Percentiles rank a stretch among this genome's conserved stretches.
Evolutionary conservation across 805 yeast genomes (phyloP).

Genomic region (Lipomyces starkeyi): DNA sequence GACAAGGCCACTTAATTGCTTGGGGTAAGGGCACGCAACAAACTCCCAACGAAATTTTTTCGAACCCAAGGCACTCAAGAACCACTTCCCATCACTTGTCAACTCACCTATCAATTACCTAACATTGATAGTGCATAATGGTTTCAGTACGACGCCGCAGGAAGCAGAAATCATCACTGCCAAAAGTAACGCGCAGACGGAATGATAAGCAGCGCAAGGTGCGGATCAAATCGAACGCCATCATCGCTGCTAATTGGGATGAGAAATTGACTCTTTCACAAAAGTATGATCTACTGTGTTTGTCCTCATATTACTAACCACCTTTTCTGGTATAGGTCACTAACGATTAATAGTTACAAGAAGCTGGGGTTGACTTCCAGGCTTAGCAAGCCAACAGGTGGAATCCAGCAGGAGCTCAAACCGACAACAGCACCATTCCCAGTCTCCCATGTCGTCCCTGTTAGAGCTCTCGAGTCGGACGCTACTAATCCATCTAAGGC

Average conservation of each 20-base stretch:
- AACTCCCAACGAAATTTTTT: conserved; percentile 10
- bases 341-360: conserved; percentile 55
- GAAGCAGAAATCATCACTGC: conserved; percentile 27
- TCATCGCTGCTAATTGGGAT: conserved; percentile 93
- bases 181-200: conserved; percentile 64
- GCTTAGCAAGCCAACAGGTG: conserved; percentile 76
- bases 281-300: conserved; percentile 50
- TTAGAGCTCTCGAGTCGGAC: neutral
- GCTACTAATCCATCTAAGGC: neutral
- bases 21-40: neutral
- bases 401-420: conserved; percentile 62
- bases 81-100: neutral
- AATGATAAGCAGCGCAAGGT: conserved; percentile 75
- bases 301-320: conserved; percentile 11
- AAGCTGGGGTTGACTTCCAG: conserved; percentile 75
- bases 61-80: too few relatives aligned
- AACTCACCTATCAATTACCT: neutral
- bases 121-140: conserved; percentile 18
- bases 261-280: conserved; percentile 77
- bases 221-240: conserved; percentile 72
- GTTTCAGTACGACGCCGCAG: conserved; percentile 32
- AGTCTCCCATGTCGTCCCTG: neutral
- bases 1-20: neutral
- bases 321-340: neutral
- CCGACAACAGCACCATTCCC: neutral